Conservation (phyloP, 2,329 filamentous ascomycete species). For the Allantophomopsis cytisporea region DNA sequence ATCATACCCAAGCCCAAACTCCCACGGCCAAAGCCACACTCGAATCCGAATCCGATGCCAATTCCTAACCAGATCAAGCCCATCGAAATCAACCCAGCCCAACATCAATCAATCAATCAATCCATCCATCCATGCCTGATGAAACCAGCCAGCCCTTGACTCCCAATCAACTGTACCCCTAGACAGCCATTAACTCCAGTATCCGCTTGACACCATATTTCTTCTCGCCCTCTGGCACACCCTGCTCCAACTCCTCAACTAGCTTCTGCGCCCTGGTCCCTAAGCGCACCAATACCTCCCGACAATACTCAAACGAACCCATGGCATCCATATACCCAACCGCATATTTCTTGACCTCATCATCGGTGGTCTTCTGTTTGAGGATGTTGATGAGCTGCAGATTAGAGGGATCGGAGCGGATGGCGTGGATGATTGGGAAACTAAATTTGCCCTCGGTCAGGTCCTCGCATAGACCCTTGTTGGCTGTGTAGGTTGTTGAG, state of each 20-base stretch:
- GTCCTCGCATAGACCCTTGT: slow-evolving; percentile 93
- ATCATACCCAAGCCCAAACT: too few species aligned
- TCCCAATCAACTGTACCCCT: too few species aligned
- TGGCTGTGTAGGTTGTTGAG: slow-evolving; percentile 60
- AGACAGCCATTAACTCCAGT: slow-evolving; percentile 46
- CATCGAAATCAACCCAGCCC: too few species aligned
- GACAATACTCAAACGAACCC: slow-evolving; percentile 80
- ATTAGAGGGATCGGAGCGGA: slow-evolving; percentile 61
- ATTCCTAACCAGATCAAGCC: too few species aligned
- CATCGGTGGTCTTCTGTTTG: slow-evolving; percentile 75
- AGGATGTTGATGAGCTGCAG: slow-evolving; percentile 83
- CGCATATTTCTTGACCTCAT: slow-evolving; percentile 84
- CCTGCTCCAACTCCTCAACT: slow-evolving; percentile 41
- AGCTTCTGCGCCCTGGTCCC: slow-evolving; percentile 48
- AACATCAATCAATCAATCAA: too few species aligned
- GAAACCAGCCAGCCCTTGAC: too few species aligned
- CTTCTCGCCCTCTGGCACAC: slow-evolving; percentile 37
- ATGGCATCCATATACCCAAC: slow-evolving; percentile 82
- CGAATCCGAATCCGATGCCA: too few species aligned
- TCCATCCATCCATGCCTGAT: too few species aligned
- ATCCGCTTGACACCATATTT: slow-evolving; percentile 49
- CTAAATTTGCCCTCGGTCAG: slow-evolving; percentile 95
- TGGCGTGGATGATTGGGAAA: slow-evolving; percentile 89
- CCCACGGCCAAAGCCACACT: too few species aligned
- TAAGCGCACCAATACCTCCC: slow-evolving; percentile 49